Evolutionary conservation across 2,329 filamentous ascomycete species (phyloP).

Genomic region (Biscogniauxia sp.): DNA sequence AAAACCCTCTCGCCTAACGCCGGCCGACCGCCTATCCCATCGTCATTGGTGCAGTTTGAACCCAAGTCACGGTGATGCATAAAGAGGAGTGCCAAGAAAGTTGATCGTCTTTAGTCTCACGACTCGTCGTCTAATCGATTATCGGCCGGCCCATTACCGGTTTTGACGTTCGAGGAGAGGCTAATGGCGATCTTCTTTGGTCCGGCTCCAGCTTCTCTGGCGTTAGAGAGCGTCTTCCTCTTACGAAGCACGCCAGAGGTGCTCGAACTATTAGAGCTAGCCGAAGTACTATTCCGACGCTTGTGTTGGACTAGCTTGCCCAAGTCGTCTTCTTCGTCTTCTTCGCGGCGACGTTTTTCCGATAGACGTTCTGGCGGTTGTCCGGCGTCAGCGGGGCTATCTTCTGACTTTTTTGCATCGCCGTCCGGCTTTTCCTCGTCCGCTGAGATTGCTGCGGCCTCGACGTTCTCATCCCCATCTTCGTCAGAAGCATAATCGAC

Average conservation of each 20-base stretch:
- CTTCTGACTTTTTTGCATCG: constrained; percentile 33
- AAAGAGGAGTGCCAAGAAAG: constrained; percentile 8
- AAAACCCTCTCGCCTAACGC: constrained; percentile 28
- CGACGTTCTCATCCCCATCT: constrained; percentile 66
- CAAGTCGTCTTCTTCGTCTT: constrained; percentile 92
- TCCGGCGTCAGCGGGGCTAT: constrained; percentile 38
- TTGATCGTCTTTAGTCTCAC: constrained; percentile 13
- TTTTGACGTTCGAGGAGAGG: constrained; percentile 46
- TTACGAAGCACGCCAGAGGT: constrained; percentile 41
- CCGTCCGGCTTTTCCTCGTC: constrained; percentile 30
- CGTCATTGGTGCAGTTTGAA: constrained; percentile 21
- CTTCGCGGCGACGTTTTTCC: constrained; percentile 87
- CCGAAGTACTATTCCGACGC: constrained; percentile 57
- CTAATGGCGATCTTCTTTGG: constrained; percentile 59
- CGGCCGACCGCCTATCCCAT: constrained; percentile 29
- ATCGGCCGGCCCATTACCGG: constrained; percentile 19
- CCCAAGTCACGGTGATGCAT: constrained; percentile 18
- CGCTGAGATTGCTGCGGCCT: constrained; percentile 41
- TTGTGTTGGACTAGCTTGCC: constrained; percentile 72
- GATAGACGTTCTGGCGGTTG: constrained; percentile 76
- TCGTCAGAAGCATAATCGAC: constrained; percentile 95
- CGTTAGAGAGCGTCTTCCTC: constrained; percentile 45
- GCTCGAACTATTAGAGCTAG: constrained; percentile 39
- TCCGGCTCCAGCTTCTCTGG: constrained; percentile 38
- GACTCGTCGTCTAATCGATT: constrained; percentile 18